These are phyloP conservation scores for Trichoderma sp. DNA, from an alignment of 2,329 filamentous ascomycete genomes.

Conservation along the genomic window DNA sequence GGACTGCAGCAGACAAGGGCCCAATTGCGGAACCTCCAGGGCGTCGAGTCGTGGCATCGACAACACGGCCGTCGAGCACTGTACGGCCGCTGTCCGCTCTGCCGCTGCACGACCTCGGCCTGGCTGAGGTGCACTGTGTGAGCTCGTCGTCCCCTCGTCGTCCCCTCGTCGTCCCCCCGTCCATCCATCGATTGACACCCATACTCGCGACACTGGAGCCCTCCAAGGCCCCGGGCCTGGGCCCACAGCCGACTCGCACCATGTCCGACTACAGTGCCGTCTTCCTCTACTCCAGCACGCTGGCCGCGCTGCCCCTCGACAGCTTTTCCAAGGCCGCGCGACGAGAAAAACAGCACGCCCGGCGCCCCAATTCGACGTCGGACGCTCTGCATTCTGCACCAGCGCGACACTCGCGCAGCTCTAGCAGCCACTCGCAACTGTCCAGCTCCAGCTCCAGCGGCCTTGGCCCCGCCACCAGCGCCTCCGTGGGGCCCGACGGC, in stretches of 20 bases:
- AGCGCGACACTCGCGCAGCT: slow-evolving; percentile 14
- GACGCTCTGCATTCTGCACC: neutral
- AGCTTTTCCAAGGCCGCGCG: slow-evolving; percentile 15
- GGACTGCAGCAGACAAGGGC: slow-evolving; percentile 15
- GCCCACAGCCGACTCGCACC: neutral
- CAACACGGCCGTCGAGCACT: neutral
- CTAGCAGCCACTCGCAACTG: slow-evolving; percentile 22
- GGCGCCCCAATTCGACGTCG: slow-evolving; percentile 19
- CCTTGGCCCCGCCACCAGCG: slow-evolving; percentile 16
- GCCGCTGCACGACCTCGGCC: too few relatives aligned
- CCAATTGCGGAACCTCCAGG: neutral
- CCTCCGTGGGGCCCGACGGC: slow-evolving; percentile 11
- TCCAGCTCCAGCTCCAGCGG: slow-evolving; percentile 1
- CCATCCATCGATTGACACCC: neutral
- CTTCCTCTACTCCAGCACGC: slow-evolving; percentile 14
- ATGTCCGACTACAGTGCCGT: slow-evolving; percentile 17
- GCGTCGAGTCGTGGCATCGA: neutral
- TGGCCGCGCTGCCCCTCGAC: slow-evolving; percentile 16
- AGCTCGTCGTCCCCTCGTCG: neutral
- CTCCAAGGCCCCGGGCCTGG: neutral
- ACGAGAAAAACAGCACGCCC: slow-evolving; percentile 8
- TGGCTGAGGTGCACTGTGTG: neutral
- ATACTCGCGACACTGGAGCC: neutral
- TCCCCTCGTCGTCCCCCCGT: neutral
- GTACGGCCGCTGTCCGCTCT: neutral